These are phyloP conservation scores for Phanerochaete sordida DNA, from an alignment of 768 basidiomycete species.

Conservation along the genomic window DNA sequence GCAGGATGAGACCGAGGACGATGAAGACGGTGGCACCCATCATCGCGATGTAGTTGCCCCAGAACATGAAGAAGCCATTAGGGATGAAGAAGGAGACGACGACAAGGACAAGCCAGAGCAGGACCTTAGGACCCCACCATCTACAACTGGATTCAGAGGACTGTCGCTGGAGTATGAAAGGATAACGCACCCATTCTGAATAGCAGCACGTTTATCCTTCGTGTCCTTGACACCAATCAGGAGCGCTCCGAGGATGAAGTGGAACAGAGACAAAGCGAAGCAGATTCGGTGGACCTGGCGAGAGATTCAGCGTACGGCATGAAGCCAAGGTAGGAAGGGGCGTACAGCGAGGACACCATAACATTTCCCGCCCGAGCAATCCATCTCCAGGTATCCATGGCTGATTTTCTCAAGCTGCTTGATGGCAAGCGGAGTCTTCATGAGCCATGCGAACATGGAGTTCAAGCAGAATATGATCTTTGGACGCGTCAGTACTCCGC, in stretches of 20 bases:
- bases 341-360: conserved; percentile 93
- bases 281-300: conserved; percentile 89
- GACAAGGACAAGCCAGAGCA: conserved; percentile 83
- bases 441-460: conserved; percentile 95
- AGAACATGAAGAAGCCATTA: conserved; percentile 97
- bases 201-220: conserved; percentile 85
- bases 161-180: neutral
- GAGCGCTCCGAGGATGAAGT: conserved; percentile 71
- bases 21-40: conserved; percentile 95
- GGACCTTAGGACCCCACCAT: conserved; percentile 98
- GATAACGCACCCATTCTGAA: conserved; percentile 84
- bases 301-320: conserved; percentile 1
- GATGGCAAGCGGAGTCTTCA: conserved; percentile 88
- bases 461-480: conserved; percentile 95
- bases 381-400: conserved; percentile 98
- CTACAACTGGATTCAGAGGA: conserved; percentile 37
- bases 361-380: conserved; percentile 88
- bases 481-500: neutral
- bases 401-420: conserved; percentile 88
- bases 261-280: conserved; percentile 90
- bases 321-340: conserved; percentile 10
- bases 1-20: conserved; percentile 91
- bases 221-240: conserved; percentile 90
- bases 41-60: conserved; percentile 90
- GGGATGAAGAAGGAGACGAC: conserved; percentile 90